phyloP scores from a whole-genome alignment of 208 protist genomes.

The Herpetomonas samuelpessoai region DNA sequence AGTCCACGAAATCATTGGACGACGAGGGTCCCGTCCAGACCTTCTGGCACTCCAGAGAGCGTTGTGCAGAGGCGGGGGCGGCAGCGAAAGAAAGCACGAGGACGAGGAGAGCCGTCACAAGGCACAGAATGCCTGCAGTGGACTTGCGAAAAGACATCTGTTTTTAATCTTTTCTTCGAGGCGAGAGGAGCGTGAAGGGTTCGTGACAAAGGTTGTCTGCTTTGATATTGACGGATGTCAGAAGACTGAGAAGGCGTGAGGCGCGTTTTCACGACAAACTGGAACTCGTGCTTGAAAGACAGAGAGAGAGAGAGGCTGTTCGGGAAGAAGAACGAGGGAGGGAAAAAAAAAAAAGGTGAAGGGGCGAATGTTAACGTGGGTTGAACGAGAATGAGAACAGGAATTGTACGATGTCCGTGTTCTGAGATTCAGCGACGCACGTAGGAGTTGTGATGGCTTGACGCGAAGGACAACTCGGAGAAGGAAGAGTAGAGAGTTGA shows the following conservation, averaged over 20 bases:
- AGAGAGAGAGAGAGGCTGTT: constrained; percentile 1
- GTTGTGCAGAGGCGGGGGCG: constrained; percentile 25
- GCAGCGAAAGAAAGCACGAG: constrained; percentile 27
- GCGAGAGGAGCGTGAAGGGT: not conserved
- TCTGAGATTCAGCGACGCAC: too few relatives aligned
- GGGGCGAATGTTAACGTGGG: not conserved
- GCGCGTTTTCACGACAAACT: not conserved
- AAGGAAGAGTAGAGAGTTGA: too few relatives aligned
- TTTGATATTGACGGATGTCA: constrained; percentile 1
- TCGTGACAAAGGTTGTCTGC: not conserved
- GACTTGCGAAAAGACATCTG: not conserved
- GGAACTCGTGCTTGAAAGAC: constrained; percentile 1
- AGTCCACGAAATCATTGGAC: constrained; percentile 55
- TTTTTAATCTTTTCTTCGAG: too few relatives aligned
- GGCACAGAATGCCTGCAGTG: not conserved
- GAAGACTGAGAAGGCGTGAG: not conserved
- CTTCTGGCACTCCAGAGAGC: constrained; percentile 68
- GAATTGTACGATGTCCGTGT: not conserved
- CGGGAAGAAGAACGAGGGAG: constrained; percentile 3
- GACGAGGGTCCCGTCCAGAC: constrained; percentile 57
- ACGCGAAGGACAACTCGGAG: too few relatives aligned
- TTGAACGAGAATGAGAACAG: not conserved
- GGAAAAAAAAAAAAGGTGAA: constrained; percentile 5
- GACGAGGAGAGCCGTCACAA: constrained; percentile 24
- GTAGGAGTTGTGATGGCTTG: too few relatives aligned